Evolutionary conservation across 1,284 basidiomycete species (phyloP).

Genomic region (Boletus mariae): DNA sequence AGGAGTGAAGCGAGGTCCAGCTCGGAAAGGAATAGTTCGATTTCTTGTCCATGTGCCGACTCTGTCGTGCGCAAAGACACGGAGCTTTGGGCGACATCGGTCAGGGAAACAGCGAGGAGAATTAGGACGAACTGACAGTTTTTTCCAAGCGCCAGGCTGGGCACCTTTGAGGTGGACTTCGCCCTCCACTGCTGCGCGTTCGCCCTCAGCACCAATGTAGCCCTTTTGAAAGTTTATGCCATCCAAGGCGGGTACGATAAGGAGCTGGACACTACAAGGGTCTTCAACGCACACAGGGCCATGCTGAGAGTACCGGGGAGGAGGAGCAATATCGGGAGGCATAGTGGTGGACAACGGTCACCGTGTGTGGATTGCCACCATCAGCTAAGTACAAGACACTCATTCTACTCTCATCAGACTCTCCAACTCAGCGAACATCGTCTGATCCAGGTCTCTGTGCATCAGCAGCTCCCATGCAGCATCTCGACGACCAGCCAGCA

Average conservation of each 20-base stretch:
- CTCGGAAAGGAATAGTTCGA: slow-evolving; percentile 60
- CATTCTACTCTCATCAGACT: slow-evolving; percentile 67
- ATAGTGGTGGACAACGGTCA: slow-evolving; percentile 13
- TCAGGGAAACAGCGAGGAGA: slow-evolving; percentile 12
- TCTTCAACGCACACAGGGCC: slow-evolving; percentile 14
- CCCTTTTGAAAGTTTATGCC: slow-evolving; percentile 76
- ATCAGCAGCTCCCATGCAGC: slow-evolving; percentile 66
- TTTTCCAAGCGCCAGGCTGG: slow-evolving; percentile 53
- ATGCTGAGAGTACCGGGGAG: slow-evolving; percentile 39
- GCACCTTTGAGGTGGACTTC: slow-evolving; percentile 76
- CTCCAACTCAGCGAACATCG: slow-evolving; percentile 72
- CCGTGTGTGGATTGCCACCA: slow-evolving; percentile 1
- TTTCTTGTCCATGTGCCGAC: slow-evolving; percentile 51
- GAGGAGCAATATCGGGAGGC: slow-evolving; percentile 35
- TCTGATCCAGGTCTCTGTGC: slow-evolving; percentile 62
- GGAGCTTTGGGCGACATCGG: slow-evolving; percentile 41
- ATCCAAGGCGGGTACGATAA: slow-evolving; percentile 63
- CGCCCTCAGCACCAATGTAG: slow-evolving; percentile 72
- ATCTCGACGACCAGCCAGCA: slow-evolving; percentile 72
- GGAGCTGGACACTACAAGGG: slow-evolving; percentile 45
- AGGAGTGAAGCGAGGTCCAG: slow-evolving; percentile 46
- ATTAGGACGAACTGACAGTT: slow-evolving; percentile 46
- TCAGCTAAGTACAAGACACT: slow-evolving; percentile 10
- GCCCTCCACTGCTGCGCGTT: slow-evolving; percentile 75
- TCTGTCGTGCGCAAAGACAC: slow-evolving; percentile 67